phyloP scores from a whole-genome alignment of 352 stramenopile species.

The Globisporangium spinosum region DNA sequence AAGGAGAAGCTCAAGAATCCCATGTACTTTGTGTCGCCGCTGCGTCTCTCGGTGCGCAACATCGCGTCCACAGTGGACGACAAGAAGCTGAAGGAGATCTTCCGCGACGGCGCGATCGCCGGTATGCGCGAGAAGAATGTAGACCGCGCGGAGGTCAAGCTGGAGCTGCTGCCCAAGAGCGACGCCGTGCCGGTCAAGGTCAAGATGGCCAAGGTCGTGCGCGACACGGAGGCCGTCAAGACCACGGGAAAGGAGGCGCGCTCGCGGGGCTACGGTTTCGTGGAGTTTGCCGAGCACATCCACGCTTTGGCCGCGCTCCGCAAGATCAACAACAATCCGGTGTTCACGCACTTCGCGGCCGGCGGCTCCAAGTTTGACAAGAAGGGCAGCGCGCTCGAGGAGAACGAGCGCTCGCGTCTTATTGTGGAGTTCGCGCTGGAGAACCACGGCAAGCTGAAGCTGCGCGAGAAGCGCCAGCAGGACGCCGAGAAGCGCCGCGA shows the following conservation, averaged over 20 bases:
- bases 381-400: slow-evolving; percentile 34
- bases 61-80: slow-evolving; percentile 86
- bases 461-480: slow-evolving; percentile 69
- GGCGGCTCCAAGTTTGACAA: slow-evolving; percentile 34
- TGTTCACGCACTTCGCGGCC: slow-evolving; percentile 73
- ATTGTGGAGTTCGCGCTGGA: slow-evolving; percentile 90
- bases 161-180: slow-evolving; percentile 42
- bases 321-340: slow-evolving; percentile 96
- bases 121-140: slow-evolving; percentile 76
- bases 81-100: slow-evolving; percentile 88
- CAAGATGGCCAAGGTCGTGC: slow-evolving; percentile 81
- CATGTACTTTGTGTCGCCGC: slow-evolving; percentile 96
- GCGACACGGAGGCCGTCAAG: slow-evolving; percentile 65
- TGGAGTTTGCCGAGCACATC: slow-evolving; percentile 96
- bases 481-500: slow-evolving; percentile 70
- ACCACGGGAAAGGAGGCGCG: slow-evolving; percentile 44
- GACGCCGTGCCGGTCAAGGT: slow-evolving; percentile 57
- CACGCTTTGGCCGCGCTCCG: slow-evolving; percentile 95
- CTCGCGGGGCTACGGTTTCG: slow-evolving; percentile 90
- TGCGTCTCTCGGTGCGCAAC: slow-evolving; percentile 93
- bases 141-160: slow-evolving; percentile 74
- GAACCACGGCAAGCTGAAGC: slow-evolving; percentile 86
- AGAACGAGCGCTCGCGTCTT: slow-evolving; percentile 64
- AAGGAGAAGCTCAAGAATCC: slow-evolving; percentile 96
- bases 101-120: slow-evolving; percentile 71